Base-by-base conservation (phyloP, 2,329 filamentous ascomycete species). In the Chaetomiaceae sp. region DNA sequence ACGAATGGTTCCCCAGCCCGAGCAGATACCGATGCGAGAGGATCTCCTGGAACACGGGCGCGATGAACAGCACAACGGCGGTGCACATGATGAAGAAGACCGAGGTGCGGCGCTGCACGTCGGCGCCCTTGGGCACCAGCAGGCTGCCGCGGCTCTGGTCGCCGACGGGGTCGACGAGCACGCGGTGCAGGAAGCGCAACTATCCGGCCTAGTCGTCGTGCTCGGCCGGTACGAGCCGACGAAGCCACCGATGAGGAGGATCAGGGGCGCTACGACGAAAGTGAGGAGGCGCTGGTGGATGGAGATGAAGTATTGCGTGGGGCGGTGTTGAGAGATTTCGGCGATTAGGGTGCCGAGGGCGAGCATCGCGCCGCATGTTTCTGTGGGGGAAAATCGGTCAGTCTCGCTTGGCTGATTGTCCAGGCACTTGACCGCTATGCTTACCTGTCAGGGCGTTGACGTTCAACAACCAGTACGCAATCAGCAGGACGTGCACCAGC, bases 1-100 rank as follows among this genome's bases (percentile, higher is more conserved):
- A 77, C 43, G 70, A 74, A 58, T 75, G 73, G 49, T 69, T 68
- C n/a, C 74, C 74, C 3, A 77, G 63, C 72, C 72, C 76, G 48
- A 75, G 69, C 29, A 77, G 69, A 2, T 72, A 53, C 22, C 67
- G 66, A 58, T 72, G 73, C 5, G 72, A 72, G 19, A 78, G 68
- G 17, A 74, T 64, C 20, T 65, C 65, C 53, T 75, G 73, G 7
- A 74, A 62, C 5, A 64, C 58, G 0, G 72, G 71, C 2, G 72
- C 74, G 14, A 77, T 59, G 61, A 69, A 74, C 45, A 77, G 70
- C 19, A 71, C 71, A n/a, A 73, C 57, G 38, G 73, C 70, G 44
- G 70, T 65, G 29, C 75, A 60, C 56, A 74, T 68, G 47, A 74
- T 65, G 32, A 71, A 73, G 19, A 74, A 60, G 8, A 71, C 69